Percentiles rank a stretch among this genome's conserved stretches.
These are phyloP conservation scores for Vigna unguiculata DNA, from an alignment of 306 rosid species.

Conservation along the genomic window DNA sequence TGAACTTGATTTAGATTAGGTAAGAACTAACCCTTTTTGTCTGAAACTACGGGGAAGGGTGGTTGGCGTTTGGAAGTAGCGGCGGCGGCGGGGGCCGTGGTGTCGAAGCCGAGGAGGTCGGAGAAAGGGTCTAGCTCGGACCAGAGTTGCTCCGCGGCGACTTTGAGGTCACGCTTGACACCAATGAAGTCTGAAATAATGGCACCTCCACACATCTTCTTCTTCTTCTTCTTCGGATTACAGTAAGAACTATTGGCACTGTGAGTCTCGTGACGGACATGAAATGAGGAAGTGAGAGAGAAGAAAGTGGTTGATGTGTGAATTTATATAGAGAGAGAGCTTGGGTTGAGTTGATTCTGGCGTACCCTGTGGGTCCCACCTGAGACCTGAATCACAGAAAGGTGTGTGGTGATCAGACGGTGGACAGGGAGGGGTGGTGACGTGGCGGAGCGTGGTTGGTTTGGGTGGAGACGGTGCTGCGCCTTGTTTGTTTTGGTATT, in stretches of 20 bases:
- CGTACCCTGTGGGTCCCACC: conserved; percentile 15
- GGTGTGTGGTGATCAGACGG: conserved; percentile 12
- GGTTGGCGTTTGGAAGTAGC: neutral
- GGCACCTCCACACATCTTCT: conserved; percentile 88
- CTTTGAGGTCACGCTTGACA: conserved; percentile 58
- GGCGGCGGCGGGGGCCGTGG: neutral
- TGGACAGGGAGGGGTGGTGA: neutral
- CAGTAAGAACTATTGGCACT: neutral
- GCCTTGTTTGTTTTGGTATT: neutral
- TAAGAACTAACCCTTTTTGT: conserved; percentile 41
- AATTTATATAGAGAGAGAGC: conserved; percentile 50
- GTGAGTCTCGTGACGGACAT: conserved; percentile 15
- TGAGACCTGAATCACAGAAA: neutral
- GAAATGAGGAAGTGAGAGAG: neutral
- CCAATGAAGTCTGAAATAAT: conserved; percentile 75
- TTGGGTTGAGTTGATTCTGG: neutral
- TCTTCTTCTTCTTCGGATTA: conserved; percentile 55
- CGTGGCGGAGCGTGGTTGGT: conserved; percentile 25
- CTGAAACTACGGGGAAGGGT: neutral
- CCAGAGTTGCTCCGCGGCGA: conserved; percentile 60
- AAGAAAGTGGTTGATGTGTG: neutral
- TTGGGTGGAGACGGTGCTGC: neutral
- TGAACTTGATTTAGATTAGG: neutral
- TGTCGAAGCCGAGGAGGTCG: conserved; percentile 64
- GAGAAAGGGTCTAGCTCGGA: conserved; percentile 66